These are phyloP conservation scores for Cornus suecica DNA, from an alignment of 148 eudicot species.

Conservation along the genomic window DNA sequence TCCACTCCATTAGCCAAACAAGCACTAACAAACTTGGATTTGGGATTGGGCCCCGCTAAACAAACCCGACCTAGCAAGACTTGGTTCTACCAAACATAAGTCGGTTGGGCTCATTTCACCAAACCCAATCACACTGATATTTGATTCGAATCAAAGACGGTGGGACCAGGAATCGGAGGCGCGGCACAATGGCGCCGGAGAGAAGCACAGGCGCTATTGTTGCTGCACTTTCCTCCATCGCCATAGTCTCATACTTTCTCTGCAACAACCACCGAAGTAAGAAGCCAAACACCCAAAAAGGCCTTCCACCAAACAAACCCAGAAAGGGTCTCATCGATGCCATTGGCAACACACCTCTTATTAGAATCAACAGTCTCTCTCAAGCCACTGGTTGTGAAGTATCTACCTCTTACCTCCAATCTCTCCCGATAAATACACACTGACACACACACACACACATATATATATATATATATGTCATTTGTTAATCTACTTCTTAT, in stretches of 20 bases:
- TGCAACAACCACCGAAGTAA: constrained; percentile 17
- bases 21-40: too few relatives aligned
- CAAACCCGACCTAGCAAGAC: too few relatives aligned
- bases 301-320: constrained; percentile 11
- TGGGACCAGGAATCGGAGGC: background rate
- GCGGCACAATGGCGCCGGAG: constrained; percentile 31
- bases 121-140: too few relatives aligned
- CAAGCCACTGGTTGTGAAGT: constrained; percentile 88
- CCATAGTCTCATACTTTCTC: constrained; percentile 52
- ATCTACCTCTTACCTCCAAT: constrained; percentile 12
- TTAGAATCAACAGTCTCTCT: constrained; percentile 78
- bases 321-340: constrained; percentile 64
- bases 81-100: too few relatives aligned
- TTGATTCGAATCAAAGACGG: too few relatives aligned
- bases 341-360: constrained; percentile 89
- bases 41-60: too few relatives aligned
- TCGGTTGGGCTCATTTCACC: too few relatives aligned
- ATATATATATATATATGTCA: too few relatives aligned
- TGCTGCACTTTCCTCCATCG: constrained; percentile 53
- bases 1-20: too few relatives aligned
- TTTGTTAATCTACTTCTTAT: background rate
- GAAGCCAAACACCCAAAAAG: constrained; percentile 22
- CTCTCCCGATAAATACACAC: too few relatives aligned
- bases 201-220: constrained; percentile 33
- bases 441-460: too few relatives aligned